These are phyloP conservation scores for Teratosphaeriaceae sp. DNA, from an alignment of 2,329 filamentous ascomycete genomes.

Conservation along the genomic window DNA sequence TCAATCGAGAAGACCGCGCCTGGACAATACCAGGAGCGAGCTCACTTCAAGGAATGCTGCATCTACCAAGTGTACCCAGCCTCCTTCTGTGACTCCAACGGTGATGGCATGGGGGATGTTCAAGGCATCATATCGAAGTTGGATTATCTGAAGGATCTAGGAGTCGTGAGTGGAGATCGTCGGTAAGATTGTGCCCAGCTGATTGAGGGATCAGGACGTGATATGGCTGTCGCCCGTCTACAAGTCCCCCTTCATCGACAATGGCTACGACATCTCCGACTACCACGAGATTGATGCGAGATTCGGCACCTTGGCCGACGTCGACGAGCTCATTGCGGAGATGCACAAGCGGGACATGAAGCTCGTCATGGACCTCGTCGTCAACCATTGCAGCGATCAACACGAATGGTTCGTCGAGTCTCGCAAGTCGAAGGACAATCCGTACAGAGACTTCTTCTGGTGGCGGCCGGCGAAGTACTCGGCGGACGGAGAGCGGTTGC, in stretches of 20 bases:
- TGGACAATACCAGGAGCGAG: neutral
- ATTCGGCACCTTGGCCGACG: constrained; percentile 42
- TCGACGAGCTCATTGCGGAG: constrained; percentile 38
- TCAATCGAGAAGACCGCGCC: no score
- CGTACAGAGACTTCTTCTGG: constrained; percentile 45
- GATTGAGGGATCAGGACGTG: neutral
- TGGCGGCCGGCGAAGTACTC: constrained; percentile 42
- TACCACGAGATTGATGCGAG: constrained; percentile 40
- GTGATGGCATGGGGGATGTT: constrained; percentile 54
- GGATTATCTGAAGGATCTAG: constrained; percentile 53
- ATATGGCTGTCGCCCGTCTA: neutral
- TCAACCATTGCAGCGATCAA: constrained; percentile 33
- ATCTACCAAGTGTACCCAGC: constrained; percentile 39
- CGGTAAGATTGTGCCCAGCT: neutral
- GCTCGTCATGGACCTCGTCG: constrained; percentile 34
- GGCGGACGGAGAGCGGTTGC: constrained; percentile 52
- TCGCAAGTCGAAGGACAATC: constrained; percentile 43
- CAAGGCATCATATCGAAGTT: constrained; percentile 56
- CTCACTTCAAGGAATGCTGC: constrained; percentile 36
- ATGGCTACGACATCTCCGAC: constrained; percentile 37
- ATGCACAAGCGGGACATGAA: constrained; percentile 42
- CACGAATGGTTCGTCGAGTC: constrained; percentile 55
- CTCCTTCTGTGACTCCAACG: constrained; percentile 44
- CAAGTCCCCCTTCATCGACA: neutral
- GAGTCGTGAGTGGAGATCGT: constrained; percentile 32